These are phyloP conservation scores for Debaryomycetaceae sp. DNA, from an alignment of 1,139 yeast genomes.

Conservation along the genomic window DNA sequence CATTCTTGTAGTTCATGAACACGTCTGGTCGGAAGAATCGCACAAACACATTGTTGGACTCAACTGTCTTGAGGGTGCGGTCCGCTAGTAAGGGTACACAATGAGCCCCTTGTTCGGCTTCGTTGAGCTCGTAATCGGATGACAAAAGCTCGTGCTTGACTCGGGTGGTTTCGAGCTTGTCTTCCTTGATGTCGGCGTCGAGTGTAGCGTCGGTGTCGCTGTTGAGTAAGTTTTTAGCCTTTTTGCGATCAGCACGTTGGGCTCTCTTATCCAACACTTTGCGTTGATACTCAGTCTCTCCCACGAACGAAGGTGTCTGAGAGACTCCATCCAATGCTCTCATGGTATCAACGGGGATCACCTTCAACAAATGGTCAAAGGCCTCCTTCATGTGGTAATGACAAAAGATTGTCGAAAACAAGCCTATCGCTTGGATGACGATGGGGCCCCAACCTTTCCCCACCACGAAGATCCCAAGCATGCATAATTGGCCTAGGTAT, in stretches of 20 bases:
- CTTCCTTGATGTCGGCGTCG: constrained; percentile 10
- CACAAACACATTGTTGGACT: constrained; percentile 28
- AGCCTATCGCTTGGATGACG: constrained; percentile 63
- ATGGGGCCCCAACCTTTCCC: constrained; percentile 96
- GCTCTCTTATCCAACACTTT: constrained; percentile 25
- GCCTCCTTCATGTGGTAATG: constrained; percentile 62
- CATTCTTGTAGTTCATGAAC: constrained; percentile 52
- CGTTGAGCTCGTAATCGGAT: constrained; percentile 15
- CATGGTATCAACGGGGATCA: constrained; percentile 68
- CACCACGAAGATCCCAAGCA: constrained; percentile 80
- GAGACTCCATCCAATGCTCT: constrained; percentile 63
- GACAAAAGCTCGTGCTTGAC: constrained; percentile 20
- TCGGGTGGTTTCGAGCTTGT: constrained; percentile 13
- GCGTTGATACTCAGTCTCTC: constrained; percentile 31
- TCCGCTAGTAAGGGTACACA: constrained; percentile 52
- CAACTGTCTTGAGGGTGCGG: constrained; percentile 35
- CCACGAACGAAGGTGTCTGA: constrained; percentile 53
- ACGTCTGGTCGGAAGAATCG: constrained; percentile 65
- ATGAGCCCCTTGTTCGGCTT: constrained; percentile 11
- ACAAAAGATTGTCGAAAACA: constrained; percentile 60
- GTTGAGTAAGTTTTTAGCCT: constrained; percentile 7
- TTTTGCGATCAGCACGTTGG: background rate
- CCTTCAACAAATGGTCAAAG: constrained; percentile 55
- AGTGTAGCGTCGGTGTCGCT: too few relatives aligned
- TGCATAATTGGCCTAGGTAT: constrained; percentile 80